A percentile compares a stretch with the other conserved stretches of the same genome.
phyloP scores from a whole-genome alignment of 768 basidiomycete genomes.

The Suillus bovinus region DNA sequence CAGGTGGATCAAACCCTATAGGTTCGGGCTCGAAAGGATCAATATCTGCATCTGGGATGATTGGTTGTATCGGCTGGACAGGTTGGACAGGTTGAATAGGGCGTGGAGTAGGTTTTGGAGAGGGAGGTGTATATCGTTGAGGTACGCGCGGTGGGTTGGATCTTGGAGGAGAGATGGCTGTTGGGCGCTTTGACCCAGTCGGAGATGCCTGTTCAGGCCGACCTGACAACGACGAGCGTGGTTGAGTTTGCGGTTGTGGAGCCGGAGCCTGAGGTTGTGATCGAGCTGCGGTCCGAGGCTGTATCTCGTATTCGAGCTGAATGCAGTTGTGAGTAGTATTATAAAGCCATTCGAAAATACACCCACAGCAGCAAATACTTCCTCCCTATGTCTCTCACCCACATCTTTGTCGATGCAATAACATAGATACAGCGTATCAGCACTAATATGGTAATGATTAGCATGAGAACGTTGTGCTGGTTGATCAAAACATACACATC shows the following conservation, averaged over 20 bases:
- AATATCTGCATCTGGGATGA: constrained; percentile 32
- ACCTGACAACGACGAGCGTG: constrained; percentile 6
- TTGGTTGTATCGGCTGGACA: constrained; percentile 16
- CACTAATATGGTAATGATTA: constrained; percentile 34
- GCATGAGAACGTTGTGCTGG: neutral
- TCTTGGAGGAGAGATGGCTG: constrained; percentile 6
- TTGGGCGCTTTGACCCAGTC: neutral
- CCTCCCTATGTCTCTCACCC: constrained; percentile 48
- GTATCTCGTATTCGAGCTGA: constrained; percentile 44
- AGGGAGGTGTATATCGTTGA: constrained; percentile 16
- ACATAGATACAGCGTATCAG: constrained; percentile 67
- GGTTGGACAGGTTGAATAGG: constrained; percentile 13
- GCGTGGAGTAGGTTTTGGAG: constrained; percentile 3
- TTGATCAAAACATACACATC: constrained; percentile 55
- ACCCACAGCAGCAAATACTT: constrained; percentile 59
- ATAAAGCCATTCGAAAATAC: neutral
- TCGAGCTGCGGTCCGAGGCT: constrained; percentile 17
- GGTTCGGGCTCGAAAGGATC: constrained; percentile 36
- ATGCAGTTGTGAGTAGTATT: constrained; percentile 10
- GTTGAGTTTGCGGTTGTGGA: constrained; percentile 19
- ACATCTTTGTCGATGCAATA: constrained; percentile 63
- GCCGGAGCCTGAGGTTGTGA: constrained; percentile 19
- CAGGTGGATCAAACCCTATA: constrained; percentile 18
- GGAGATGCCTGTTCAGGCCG: constrained; percentile 6
- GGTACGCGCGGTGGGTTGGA: constrained; percentile 6